Percentiles rank a stretch among this genome's conserved stretches.
These are phyloP conservation scores for Mortierella sp. DNA, from an alignment of 371 early-diverging fungal genomes.

Conservation along the genomic window DNA sequence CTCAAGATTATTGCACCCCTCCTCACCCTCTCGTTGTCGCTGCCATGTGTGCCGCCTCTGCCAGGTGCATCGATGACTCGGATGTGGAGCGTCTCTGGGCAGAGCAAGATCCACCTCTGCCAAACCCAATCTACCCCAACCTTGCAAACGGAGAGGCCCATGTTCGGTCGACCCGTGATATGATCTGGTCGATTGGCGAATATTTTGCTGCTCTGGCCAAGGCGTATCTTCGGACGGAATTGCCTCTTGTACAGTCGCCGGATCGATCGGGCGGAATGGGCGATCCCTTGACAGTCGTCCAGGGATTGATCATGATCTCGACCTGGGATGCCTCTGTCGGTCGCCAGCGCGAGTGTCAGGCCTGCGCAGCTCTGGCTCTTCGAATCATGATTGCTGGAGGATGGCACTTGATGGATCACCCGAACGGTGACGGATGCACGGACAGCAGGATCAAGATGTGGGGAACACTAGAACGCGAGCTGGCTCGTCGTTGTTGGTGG, in stretches of 20 bases:
- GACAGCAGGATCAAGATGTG: slow-evolving; percentile 56
- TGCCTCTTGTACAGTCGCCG: slow-evolving; percentile 54
- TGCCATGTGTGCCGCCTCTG: slow-evolving; percentile 53
- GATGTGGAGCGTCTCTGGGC: slow-evolving; percentile 56
- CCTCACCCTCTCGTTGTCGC: slow-evolving; percentile 54
- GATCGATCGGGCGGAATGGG: slow-evolving; percentile 56
- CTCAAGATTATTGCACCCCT: slow-evolving; percentile 50
- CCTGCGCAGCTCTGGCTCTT: slow-evolving; percentile 51
- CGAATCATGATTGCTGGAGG: slow-evolving; percentile 59
- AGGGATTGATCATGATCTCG: slow-evolving; percentile 54
- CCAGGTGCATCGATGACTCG: slow-evolving; percentile 50
- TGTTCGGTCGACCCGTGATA: slow-evolving; percentile 49
- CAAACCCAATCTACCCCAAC: slow-evolving; percentile 48
- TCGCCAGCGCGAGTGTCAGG: slow-evolving; percentile 56
- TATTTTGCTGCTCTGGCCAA: slow-evolving; percentile 55
- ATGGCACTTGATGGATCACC: slow-evolving; percentile 58
- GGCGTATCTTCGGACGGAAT: slow-evolving; percentile 50
- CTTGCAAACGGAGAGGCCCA: slow-evolving; percentile 52
- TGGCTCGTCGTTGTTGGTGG: slow-evolving; percentile 60
- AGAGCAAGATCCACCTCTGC: slow-evolving; percentile 54
- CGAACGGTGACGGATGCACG: slow-evolving; percentile 56
- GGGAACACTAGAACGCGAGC: slow-evolving; percentile 58
- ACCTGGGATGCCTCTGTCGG: slow-evolving; percentile 57
- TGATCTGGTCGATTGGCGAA: slow-evolving; percentile 57
- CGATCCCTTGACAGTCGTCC: slow-evolving; percentile 56